Conservation (phyloP, 306 rosid species). For the Datisca glomerata region DNA sequence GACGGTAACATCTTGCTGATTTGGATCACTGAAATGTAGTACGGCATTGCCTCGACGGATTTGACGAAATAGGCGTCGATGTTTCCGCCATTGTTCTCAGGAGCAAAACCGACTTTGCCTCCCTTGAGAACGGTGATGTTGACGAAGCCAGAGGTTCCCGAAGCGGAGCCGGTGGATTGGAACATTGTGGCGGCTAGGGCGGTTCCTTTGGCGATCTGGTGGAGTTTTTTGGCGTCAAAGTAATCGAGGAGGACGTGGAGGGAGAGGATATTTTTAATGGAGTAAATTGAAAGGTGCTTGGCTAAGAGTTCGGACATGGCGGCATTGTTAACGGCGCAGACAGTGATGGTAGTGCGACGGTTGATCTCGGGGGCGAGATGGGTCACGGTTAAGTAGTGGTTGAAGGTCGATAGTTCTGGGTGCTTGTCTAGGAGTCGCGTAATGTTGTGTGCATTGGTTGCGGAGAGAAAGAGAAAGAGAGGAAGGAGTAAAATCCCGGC, state of each 20-base stretch:
- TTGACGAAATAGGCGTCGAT: conserved; percentile 51
- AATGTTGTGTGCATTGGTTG: conserved; percentile 7
- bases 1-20: conserved; percentile 58
- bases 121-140: conserved; percentile 79
- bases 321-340: conserved; percentile 75
- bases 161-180: conserved; percentile 79
- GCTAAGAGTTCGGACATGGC: conserved; percentile 57
- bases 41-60: conserved; percentile 56
- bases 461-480: not conserved
- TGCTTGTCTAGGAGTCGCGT: conserved; percentile 33
- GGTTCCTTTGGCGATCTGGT: conserved; percentile 93
- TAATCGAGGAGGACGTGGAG: conserved; percentile 86
- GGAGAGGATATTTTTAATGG: conserved; percentile 76
- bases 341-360: conserved; percentile 52
- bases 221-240: conserved; percentile 88
- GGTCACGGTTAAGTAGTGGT: conserved; percentile 54
- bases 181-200: conserved; percentile 79
- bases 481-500: conserved; percentile 1
- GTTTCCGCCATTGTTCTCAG: conserved; percentile 38
- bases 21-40: conserved; percentile 74
- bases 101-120: conserved; percentile 71
- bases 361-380: conserved; percentile 74
- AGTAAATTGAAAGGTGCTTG: conserved; percentile 38
- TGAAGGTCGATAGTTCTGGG: conserved; percentile 77
- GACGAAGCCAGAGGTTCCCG: conserved; percentile 65